phyloP scores from a whole-genome alignment of 1,139 yeast genomes.

The Hansenula lynferdii region DNA sequence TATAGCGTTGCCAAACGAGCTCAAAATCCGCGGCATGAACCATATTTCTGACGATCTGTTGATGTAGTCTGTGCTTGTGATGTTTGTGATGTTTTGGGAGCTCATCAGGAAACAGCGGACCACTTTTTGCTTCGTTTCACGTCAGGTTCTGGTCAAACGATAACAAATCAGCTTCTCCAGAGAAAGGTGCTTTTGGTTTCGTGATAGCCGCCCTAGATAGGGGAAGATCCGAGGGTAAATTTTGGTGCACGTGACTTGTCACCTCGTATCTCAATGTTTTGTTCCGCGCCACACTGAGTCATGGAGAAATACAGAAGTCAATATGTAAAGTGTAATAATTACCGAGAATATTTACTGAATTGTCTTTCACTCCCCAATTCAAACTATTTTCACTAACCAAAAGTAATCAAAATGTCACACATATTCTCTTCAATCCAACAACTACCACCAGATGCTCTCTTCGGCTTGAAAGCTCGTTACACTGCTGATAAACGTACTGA shows the following conservation, averaged over 20 bases:
- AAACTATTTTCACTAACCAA: not conserved
- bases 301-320: not conserved
- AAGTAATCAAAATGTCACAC: conserved; percentile 19
- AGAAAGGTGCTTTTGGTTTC: no score
- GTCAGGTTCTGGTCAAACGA: no score
- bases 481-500: conserved; percentile 53
- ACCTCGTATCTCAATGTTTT: not conserved
- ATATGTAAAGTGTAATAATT: no score
- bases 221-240: no score
- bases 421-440: conserved; percentile 38
- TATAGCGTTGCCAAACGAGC: conserved; percentile 1
- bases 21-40: conserved; percentile 4
- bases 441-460: conserved; percentile 75
- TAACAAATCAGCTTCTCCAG: no score
- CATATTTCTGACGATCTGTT: not conserved
- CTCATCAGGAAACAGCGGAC: not conserved
- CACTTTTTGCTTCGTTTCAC: no score
- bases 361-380: not conserved
- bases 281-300: not conserved
- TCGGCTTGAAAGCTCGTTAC: conserved; percentile 77
- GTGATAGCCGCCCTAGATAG: no score
- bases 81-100: not conserved
- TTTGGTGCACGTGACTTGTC: no score
- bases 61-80: not conserved
- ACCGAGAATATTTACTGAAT: not conserved